Conservation (phyloP, 1,284 basidiomycete species). For the Boletus sp. region DNA sequence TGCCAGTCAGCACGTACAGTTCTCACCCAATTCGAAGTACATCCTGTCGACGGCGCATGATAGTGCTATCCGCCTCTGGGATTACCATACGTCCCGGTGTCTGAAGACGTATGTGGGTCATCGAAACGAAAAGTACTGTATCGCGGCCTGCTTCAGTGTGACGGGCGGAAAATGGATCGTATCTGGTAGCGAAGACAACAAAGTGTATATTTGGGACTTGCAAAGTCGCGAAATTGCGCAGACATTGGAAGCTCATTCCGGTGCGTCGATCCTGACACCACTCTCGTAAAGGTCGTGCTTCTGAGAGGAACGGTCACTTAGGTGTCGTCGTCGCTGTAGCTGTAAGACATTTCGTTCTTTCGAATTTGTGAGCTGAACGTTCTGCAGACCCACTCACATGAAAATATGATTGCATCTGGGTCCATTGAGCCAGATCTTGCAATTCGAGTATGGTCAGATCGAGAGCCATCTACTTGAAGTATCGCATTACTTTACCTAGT, state of each 20-base stretch:
- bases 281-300: neutral
- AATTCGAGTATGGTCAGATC: constrained; percentile 80
- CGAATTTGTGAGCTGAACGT: constrained; percentile 10
- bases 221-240: constrained; percentile 85
- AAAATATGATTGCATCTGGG: constrained; percentile 85
- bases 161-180: constrained; percentile 89
- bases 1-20: constrained; percentile 80
- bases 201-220: constrained; percentile 90
- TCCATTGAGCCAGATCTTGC: constrained; percentile 80
- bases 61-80: constrained; percentile 91
- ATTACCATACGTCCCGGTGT: constrained; percentile 89
- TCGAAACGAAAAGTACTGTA: constrained; percentile 77
- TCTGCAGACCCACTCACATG: constrained; percentile 73
- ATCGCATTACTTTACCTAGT: no score
- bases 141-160: constrained; percentile 79
- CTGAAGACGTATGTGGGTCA: constrained; percentile 92
- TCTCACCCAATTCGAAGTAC: constrained; percentile 94
- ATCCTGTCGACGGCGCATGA: constrained; percentile 93
- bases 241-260: constrained; percentile 76
- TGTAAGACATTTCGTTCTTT: constrained; percentile 43
- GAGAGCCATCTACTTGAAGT: constrained; percentile 32
- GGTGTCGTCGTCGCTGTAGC: constrained; percentile 80
- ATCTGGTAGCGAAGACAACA: constrained; percentile 90
- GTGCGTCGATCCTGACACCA: constrained; percentile 41
- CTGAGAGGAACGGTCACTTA: constrained; percentile 30